Percentiles rank a stretch among this genome's conserved stretches.
Conservation (phyloP, 2,329 filamentous ascomycete species). For the Chaetomiaceae sp. region DNA sequence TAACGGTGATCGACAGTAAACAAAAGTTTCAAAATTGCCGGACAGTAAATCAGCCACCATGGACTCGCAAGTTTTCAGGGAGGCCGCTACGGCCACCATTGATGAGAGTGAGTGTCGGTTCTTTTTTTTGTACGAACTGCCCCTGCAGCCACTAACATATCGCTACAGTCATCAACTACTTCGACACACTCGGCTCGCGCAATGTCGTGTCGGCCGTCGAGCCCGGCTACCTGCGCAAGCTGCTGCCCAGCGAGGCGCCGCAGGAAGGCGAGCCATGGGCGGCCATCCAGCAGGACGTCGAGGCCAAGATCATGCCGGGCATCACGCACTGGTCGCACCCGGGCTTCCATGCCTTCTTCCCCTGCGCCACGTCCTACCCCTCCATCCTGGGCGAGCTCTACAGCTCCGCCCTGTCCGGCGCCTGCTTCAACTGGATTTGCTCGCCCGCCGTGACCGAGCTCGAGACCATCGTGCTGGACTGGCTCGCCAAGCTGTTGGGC, state of each 20-base stretch:
- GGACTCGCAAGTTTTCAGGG: slow-evolving; percentile 22
- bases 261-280: slow-evolving; percentile 66
- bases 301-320: slow-evolving; percentile 80
- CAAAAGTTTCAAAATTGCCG: not conserved
- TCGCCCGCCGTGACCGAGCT: slow-evolving; percentile 87
- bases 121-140: not conserved
- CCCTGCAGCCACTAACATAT: not conserved
- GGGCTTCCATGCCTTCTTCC: slow-evolving; percentile 95
- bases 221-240: slow-evolving; percentile 77
- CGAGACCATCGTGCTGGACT: slow-evolving; percentile 89
- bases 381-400: slow-evolving; percentile 90
- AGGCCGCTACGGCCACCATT: slow-evolving; percentile 23
- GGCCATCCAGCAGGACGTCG: slow-evolving; percentile 76
- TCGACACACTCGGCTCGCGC: slow-evolving; percentile 63
- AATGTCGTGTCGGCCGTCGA: slow-evolving; percentile 71
- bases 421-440: slow-evolving; percentile 97
- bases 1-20: not conserved
- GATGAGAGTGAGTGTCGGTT: slow-evolving; percentile 24
- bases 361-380: slow-evolving; percentile 74
- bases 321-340: slow-evolving; percentile 74
- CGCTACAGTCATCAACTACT: slow-evolving; percentile 65
- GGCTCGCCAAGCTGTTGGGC: slow-evolving; percentile 70
- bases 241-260: slow-evolving; percentile 64
- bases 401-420: slow-evolving; percentile 77
- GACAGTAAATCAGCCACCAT: slow-evolving; percentile 11